Percentiles rank a stretch among this genome's conserved stretches.
These are phyloP conservation scores for Elsinoe batatas DNA, from an alignment of 2,329 filamentous ascomycete species.

Conservation along the genomic window DNA sequence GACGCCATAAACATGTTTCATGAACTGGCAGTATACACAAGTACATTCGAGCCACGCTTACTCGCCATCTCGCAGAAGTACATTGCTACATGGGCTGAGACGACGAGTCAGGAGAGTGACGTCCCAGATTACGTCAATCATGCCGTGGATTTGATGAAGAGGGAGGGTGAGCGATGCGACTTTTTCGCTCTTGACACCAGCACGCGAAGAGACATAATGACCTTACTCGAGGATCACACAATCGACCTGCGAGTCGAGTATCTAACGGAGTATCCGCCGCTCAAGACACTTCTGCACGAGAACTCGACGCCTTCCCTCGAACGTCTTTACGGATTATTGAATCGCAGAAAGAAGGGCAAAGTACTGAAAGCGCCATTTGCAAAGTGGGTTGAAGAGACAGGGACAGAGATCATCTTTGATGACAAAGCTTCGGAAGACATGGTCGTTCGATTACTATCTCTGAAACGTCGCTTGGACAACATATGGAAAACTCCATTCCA, in stretches of 20 bases:
- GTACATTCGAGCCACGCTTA: constrained; percentile 68
- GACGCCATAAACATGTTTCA: constrained; percentile 75
- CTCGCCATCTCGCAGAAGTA: constrained; percentile 58
- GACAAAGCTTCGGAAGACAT: constrained; percentile 71
- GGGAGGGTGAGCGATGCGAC: constrained; percentile 68
- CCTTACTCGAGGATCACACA: constrained; percentile 61
- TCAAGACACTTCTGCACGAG: constrained; percentile 63
- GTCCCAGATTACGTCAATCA: constrained; percentile 67
- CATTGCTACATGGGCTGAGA: constrained; percentile 59
- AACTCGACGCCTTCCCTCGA: constrained; percentile 61
- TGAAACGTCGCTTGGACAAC: constrained; percentile 69
- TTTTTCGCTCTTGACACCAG: constrained; percentile 71
- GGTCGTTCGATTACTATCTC: constrained; percentile 69
- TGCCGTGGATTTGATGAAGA: constrained; percentile 57
- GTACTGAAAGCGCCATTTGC: constrained; percentile 65
- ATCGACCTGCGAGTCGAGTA: constrained; percentile 55
- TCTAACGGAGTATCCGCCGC: constrained; percentile 38
- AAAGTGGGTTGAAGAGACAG: constrained; percentile 66
- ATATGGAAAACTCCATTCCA: constrained; percentile 69
- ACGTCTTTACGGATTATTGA: constrained; percentile 67
- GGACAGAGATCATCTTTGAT: constrained; percentile 69
- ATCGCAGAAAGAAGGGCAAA: constrained; percentile 59
- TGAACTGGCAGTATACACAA: constrained; percentile 70
- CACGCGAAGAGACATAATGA: constrained; percentile 67
- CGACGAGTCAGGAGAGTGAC: constrained; percentile 49